Evolutionary conservation across 192 early-diverging fungal species (phyloP), one percentile per base, ranked within the genome.

Genomic region (Ambispora gerdemannii): DNA sequence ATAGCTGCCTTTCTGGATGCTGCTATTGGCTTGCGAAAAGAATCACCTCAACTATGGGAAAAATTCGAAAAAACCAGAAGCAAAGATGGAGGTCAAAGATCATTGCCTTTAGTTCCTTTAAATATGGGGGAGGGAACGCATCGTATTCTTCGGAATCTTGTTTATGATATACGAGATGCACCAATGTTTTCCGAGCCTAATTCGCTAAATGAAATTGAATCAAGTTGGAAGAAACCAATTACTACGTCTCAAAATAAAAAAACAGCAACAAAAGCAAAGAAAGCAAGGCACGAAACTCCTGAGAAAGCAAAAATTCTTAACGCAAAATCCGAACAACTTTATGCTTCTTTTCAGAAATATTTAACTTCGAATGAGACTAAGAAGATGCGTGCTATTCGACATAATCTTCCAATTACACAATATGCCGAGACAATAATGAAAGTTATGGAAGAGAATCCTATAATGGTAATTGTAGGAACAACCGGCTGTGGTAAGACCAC

Each of bases 401-500:
- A 65, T 27, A 56, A 33, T 11, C 62, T 81, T 53, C 80, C 80
- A 3, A 81, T 81, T 27, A 56, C 70, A 13, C 77, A 72, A 60
- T 84, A 76, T 50, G 51, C 67, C 6, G 74, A 69, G 0, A 63
- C 74, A 38, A 80, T 80, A 30, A 67, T 67, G 0, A 62, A 43
- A 2, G 78, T 72, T 22, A 36, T 83, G 22, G 66, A 75, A 35
- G 74, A 80, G 2, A 81, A 82, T 51, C 80, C 74, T 27, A 75
- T 83, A 0, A 64, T 78, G 7, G 77, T 83, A 2, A 67, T 83
- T 19, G 77, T 78, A 3, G 82, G 82, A 32, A 72, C 78, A 70
- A 84, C 83, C 10, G 83, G 83, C 38, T 84, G 81, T 66, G 81
- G 82, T 13, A 88, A 85, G 49, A 84, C 81, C 17, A 91, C 89